Base-by-base conservation (phyloP, 495 filamentous ascomycete species). In the Penicillium diatomitis region DNA sequence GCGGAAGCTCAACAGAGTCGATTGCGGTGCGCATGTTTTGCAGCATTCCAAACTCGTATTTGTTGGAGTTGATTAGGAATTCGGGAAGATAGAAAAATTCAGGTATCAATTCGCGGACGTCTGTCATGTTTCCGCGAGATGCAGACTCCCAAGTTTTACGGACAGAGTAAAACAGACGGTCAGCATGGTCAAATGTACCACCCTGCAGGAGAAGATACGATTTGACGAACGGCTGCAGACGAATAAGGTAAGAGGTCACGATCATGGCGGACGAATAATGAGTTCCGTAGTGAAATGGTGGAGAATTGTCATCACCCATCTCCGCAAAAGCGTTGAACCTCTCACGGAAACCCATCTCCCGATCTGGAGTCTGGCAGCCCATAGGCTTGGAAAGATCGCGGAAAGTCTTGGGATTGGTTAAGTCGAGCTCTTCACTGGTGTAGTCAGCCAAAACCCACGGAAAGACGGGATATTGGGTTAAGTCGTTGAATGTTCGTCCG, bases 211-310 rank as follows among this genome's bases (percentile, higher is more conserved):
- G 74, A n/a, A 97, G 77, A 60, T 90, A 97, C 2, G 94, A 95
- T 57, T 95, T 86, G 45, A 96, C 90, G 63, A 97, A 98, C 0
- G 92, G 92, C 52, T 95, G 91, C 8, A 98, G 72, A 5, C 92
- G 85, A 53, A 97, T 96, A 38, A 98, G 77, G 58, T 96, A 98
- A 0, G 90, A 96, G 31, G 88, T 85, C 28, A 98, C 92, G 45
- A 96, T 97, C 92, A 96, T 98, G 12, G 92, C 94, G 4, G 92
- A 96, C 20, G 94, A 97, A 65, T 97, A 98, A 62, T 98, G 92
- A 5, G 92, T 98, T 37, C 92, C 92, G 60, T 96, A 97, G 64
- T 98, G 94, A 61, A 96, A 98, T 3, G 94, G 84, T 10, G 84
- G 85, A 7, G 78, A 70, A 34, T 78, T 78, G 6, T 80, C 72